Evolutionary conservation across 2,329 filamentous ascomycete species (phyloP).

Genomic region (Coniochaeta hoffmannii): DNA sequence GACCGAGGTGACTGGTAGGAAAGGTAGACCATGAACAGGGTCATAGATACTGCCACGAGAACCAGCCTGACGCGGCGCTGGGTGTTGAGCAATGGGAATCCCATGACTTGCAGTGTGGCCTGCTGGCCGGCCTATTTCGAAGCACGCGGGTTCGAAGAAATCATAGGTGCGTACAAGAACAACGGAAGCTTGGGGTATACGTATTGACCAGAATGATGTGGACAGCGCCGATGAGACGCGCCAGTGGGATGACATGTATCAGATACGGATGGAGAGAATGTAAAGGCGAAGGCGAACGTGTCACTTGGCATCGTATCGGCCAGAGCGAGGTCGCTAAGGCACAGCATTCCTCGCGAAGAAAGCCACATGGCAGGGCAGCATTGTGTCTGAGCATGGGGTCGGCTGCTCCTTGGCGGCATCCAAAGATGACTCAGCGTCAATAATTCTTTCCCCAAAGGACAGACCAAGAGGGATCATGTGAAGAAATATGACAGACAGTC

Average conservation of each 20-base stretch:
- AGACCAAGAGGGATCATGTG: neutral
- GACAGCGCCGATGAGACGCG: neutral
- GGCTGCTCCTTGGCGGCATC: neutral
- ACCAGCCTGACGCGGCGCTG: conserved; percentile 11
- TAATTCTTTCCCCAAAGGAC: neutral
- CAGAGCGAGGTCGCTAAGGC: neutral
- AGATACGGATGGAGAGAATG: neutral
- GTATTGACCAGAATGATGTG: neutral
- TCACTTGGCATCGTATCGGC: neutral
- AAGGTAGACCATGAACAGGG: conserved; percentile 11
- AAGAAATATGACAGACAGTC: too few relatives aligned
- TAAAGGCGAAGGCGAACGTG: neutral
- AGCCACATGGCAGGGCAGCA: too few relatives aligned
- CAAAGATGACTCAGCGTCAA: neutral
- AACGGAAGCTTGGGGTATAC: neutral
- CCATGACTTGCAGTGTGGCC: conserved; percentile 8
- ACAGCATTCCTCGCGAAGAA: too few relatives aligned
- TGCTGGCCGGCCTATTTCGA: neutral
- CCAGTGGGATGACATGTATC: neutral
- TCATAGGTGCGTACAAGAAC: neutral
- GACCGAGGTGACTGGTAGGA: conserved; percentile 10
- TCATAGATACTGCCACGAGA: conserved; percentile 10
- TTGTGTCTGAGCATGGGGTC: too few relatives aligned
- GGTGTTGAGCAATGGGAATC: conserved; percentile 8
- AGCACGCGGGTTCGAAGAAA: neutral